Conservation (phyloP, 192 early-diverging fungal genomes). For the Chytriomyces sp. region DNA sequence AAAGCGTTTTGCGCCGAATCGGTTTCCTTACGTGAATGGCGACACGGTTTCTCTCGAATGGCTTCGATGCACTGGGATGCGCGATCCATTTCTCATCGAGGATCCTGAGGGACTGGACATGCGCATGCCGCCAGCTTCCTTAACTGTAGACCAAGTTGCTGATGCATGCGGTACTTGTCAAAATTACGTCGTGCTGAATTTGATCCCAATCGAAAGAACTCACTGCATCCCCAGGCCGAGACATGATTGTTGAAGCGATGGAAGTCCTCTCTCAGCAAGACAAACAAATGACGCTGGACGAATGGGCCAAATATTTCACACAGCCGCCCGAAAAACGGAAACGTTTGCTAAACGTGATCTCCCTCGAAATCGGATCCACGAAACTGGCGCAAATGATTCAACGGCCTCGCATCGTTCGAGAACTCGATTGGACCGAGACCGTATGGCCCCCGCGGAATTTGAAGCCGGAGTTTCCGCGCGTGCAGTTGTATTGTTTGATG, state of each 20-base stretch:
- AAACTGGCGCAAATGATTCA: conserved; percentile 66
- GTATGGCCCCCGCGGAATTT: conserved; percentile 75
- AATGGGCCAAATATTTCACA: conserved; percentile 83
- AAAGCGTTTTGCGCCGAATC: conserved; percentile 68
- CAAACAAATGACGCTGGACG: conserved; percentile 74
- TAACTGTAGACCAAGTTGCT: conserved; percentile 65
- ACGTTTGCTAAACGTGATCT: conserved; percentile 84
- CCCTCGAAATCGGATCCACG: conserved; percentile 82
- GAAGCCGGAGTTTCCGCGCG: conserved; percentile 75
- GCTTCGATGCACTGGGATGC: conserved; percentile 65
- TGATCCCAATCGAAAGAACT: too few relatives aligned
- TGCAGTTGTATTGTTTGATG: conserved; percentile 93
- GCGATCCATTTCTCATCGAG: conserved; percentile 77
- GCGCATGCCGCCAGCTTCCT: conserved; percentile 69
- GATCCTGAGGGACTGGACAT: conserved; percentile 75
- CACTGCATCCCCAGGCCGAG: conserved; percentile 49
- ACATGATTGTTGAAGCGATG: conserved; percentile 84
- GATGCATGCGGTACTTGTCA: conserved; percentile 47
- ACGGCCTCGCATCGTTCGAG: conserved; percentile 80
- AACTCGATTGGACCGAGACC: conserved; percentile 87
- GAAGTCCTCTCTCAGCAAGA: conserved; percentile 91
- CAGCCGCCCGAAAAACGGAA: conserved; percentile 59
- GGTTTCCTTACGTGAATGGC: conserved; percentile 72
- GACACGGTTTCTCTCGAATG: conserved; percentile 71
- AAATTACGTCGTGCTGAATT: not conserved